Base-by-base conservation (phyloP, 78 protist species). In the Planoprotostelium fungivorum region DNA sequence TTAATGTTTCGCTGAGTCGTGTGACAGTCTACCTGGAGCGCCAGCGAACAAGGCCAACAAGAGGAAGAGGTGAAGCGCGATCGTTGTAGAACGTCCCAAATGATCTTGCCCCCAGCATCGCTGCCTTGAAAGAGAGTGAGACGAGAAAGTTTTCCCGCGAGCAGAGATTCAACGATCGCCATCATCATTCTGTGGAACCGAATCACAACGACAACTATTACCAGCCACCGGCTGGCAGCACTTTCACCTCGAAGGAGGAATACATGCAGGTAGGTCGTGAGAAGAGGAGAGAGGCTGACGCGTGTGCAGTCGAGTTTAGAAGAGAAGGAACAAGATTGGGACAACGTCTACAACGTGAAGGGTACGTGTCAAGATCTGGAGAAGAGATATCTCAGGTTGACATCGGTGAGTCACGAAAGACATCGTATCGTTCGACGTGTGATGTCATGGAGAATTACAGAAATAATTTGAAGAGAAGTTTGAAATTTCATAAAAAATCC, bases 321-420 rank as follows among this genome's bases (percentile, higher is more conserved):
- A 51, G 73, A 51, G 16, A 51, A 51, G 16, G 93, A 90, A 5
- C 34, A 85, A 35, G 92, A 94, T 88, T 94, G 96, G 96, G 96
- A 94, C 34, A 38, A 86, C 28, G 63, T 94, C 86, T 28, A 35
- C 39, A 90, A 92, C 0, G 90, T 94, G 9, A 85, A 84, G 36
- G 96, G 96, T 1, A 94, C 94, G 37, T 38, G 92, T 36, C 85
- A 63, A 34, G 83, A 91, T 38, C 86, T 94, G 29, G 96, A 94
- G 38, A 94, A 94, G 86, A 88, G 84, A 73, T 94, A 94, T 37
- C 63, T 94, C 28, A 84, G 96, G 86, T 84, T 94, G 63, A 94
- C 96, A 84, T 91, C 96, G 34, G 88, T 87, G 36, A 28, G 88
- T 88, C n/a, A n/a, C n/a, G n/a, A 10, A 9, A 39, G 85, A n/a